Evolutionary conservation across 768 basidiomycete genomes (phyloP).

Genomic region (Pholiota conissans): DNA sequence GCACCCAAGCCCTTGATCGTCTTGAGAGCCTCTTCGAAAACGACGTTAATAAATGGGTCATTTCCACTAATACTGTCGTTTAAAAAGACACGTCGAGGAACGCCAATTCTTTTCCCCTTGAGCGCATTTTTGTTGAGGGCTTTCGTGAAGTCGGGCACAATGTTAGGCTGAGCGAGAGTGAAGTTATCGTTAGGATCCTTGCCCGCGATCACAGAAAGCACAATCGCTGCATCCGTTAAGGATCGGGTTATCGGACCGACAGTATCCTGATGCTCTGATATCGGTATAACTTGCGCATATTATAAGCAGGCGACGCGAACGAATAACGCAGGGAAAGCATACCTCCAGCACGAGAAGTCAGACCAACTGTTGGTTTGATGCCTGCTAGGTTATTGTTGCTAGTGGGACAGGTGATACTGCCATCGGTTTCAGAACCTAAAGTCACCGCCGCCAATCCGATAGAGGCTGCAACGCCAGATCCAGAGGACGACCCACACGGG

Average conservation of each 20-base stretch:
- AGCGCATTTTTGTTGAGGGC: constrained; percentile 51
- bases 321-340: neutral
- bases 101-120: constrained; percentile 52
- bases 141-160: constrained; percentile 55
- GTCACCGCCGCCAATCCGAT: constrained; percentile 50
- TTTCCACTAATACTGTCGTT: constrained; percentile 32
- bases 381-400: constrained; percentile 56
- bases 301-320: neutral
- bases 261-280: constrained; percentile 57
- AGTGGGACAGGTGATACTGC: constrained; percentile 55
- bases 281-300: constrained; percentile 46
- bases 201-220: constrained; percentile 58
- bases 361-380: constrained; percentile 60
- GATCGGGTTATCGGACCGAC: constrained; percentile 58
- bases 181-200: constrained; percentile 54
- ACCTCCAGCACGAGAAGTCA: constrained; percentile 63
- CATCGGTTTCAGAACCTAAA: constrained; percentile 52
- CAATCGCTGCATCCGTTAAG: constrained; percentile 52
- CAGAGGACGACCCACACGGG: constrained; percentile 60
- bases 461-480: constrained; percentile 54
- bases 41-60: constrained; percentile 34
- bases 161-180: constrained; percentile 50
- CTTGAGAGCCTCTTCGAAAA: constrained; percentile 39
- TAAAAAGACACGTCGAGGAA: constrained; percentile 43
- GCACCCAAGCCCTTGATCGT: constrained; percentile 42